These are phyloP conservation scores for Dissoconium aciculare DNA, from an alignment of 2,329 filamentous ascomycete genomes.

Conservation along the genomic window DNA sequence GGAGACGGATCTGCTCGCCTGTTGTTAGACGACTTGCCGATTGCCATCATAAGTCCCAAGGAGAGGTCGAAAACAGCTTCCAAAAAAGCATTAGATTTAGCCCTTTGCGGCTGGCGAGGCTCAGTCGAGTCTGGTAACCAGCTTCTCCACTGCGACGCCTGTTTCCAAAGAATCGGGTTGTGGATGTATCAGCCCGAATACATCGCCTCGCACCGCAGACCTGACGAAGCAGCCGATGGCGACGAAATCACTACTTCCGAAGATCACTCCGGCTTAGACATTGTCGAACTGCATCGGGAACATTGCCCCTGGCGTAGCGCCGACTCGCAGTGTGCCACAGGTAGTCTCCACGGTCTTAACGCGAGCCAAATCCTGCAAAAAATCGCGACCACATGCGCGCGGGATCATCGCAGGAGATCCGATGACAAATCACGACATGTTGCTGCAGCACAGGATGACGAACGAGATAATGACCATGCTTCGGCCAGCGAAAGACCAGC, in stretches of 20 bases:
- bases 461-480: constrained; percentile 4
- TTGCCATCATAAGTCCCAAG: constrained; percentile 11
- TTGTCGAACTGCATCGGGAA: constrained; percentile 24
- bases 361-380: constrained; percentile 21
- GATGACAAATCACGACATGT: constrained; percentile 10
- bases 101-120: constrained; percentile 37
- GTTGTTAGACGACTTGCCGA: constrained; percentile 17
- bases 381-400: constrained; percentile 19
- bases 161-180: constrained; percentile 72
- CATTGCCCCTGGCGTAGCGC: constrained; percentile 26
- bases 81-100: constrained; percentile 19
- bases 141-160: constrained; percentile 67
- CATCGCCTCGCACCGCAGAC: constrained; percentile 8
- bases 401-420: constrained; percentile 21
- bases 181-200: constrained; percentile 73
- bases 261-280: constrained; percentile 14
- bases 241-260: constrained; percentile 8
- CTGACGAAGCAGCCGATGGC: constrained; percentile 30
- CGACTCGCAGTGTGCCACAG: constrained; percentile 19
- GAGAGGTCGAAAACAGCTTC: constrained; percentile 5
- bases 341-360: constrained; percentile 20
- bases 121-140: constrained; percentile 46
- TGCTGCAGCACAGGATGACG: constrained; percentile 2
- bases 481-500: constrained; percentile 3
- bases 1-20: constrained; percentile 6